Base-by-base conservation (phyloP, 768 basidiomycete genomes). In the Boletus speciosus region DNA sequence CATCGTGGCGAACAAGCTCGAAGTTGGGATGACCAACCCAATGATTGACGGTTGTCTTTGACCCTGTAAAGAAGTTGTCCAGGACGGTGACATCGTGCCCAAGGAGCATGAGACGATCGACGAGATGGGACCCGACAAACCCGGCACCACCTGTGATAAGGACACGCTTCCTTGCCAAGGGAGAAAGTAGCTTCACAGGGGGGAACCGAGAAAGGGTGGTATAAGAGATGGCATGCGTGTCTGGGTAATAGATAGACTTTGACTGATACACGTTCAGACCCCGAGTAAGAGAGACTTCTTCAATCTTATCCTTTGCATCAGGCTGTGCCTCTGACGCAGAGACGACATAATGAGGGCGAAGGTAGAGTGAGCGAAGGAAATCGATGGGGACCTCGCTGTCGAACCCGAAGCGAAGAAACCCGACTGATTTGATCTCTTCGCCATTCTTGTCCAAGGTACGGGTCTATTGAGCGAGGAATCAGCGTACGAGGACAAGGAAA, bases 1-100 rank as follows among this genome's bases (percentile, higher is more conserved):
- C 90, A 68, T 99, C 97, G 71, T 98, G 97, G 54, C 97, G 85
- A 61, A 98, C 92, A 75, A 99, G 78, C 74, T 98, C 96, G 63
- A 99, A 99, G 76, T 98, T 98, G 57, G 97, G 97, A 72, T 99
- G 97, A 8, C 97, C 97, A 54, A 93, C 80, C 93, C 93, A 96
- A 64, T 93, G 90, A 61, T 87, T 86, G 59, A 98, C 90, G 48
- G 94, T 96, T n/a, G 93, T 96, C 73, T 94, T 94, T 51, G 90
- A 90, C 15, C 97, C 97, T 25, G 95, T 98, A 78, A 99, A 99
- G 71, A 99, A 99, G 76, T 98, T 98, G 78, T 98, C 96, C 52
- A 97, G 74, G 59, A 98, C 96, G 52, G 93, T 94, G 62, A 96
- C 93, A 71, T 98, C 94, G 67, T 99, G 97, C 15, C 97, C 97